Evolutionary conservation across 495 filamentous ascomycete genomes (phyloP), one percentile per base, ranked within the genome.

Genomic region (Echria macrotheca): DNA sequence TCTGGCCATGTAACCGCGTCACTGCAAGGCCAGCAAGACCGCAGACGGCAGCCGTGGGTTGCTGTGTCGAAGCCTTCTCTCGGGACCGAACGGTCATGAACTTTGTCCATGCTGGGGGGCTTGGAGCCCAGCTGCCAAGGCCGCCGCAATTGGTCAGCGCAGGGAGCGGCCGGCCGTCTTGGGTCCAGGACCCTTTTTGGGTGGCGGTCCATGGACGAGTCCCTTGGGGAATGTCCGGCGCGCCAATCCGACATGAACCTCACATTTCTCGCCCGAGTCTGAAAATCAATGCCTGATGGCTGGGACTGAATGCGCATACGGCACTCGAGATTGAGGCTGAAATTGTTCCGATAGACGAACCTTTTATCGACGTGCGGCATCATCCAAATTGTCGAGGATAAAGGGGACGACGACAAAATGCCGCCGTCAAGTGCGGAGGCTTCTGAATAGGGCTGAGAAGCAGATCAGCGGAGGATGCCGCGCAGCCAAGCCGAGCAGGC

Each of bases 151-250:
- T 44, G 42, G 42, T 15, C 42, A 29, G 25, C 9, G 23, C 24
- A 2, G 6, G 6, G 14, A 14, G 10, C 15, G 25, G 14, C 42
- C 25, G 26, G 29, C 26, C 12, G 42, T 15, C 14, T 29, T 41
- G 18, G 38, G 21, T 3, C 21, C 38, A 23, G 25, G 26, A 18
- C 9, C 42, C 11, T 44, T 21, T 32, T 21, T 31, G 25, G 15
- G 6, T 18, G 18, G 11, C n/a, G n/a, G n/a, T n/a, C n/a, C n/a
- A n/a, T n/a, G n/a, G n/a, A n/a, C n/a, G n/a, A 28, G 49, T 19
- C 42, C 2, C 25, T 51, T 63, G 59, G 59, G 59, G 59, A 57
- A 63, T 57, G 57, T 63, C 59, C 59, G 59, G 32, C 18, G 35
- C 42, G 26, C 50, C 54, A 57, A 57, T 44, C 42, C 42, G 15